Evolutionary conservation across 1,284 basidiomycete species (phyloP).

Genomic region (Rhodotorula sp.): DNA sequence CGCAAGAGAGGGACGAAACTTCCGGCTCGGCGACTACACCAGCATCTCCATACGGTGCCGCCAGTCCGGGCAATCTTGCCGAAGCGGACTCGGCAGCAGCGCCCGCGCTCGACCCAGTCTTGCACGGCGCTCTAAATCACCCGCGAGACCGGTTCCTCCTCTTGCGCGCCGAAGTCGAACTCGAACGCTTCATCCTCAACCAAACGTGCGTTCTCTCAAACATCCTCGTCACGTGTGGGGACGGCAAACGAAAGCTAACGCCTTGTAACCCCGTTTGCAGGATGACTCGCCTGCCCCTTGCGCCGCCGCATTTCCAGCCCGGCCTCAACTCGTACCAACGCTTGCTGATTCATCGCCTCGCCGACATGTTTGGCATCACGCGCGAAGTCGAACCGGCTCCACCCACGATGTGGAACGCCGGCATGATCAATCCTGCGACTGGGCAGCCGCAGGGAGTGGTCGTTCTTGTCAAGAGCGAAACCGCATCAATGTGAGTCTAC

Average conservation of each 20-base stretch:
- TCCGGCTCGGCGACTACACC: background rate
- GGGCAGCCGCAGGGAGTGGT: constrained; percentile 36
- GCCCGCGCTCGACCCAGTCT: constrained; percentile 19
- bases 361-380: constrained; percentile 42
- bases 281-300: constrained; percentile 29
- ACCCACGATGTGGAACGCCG: constrained; percentile 19
- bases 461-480: constrained; percentile 42
- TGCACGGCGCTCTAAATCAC: constrained; percentile 22
- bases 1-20: background rate
- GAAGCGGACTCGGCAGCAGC: background rate
- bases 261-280: background rate
- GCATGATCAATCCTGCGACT: constrained; percentile 22
- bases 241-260: no score
- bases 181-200: constrained; percentile 32
- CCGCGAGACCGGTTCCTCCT: constrained; percentile 33
- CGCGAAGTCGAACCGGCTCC: constrained; percentile 41
- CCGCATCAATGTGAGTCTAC: constrained; percentile 15
- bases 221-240: background rate
- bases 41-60: background rate
- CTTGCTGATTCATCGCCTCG: constrained; percentile 43
- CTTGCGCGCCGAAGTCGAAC: constrained; percentile 35
- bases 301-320: constrained; percentile 37
- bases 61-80: no score
- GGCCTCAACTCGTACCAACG: constrained; percentile 44
- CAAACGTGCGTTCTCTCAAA: constrained; percentile 10